Base-by-base conservation (phyloP, 768 basidiomycete species). In the Serpula lacrymans region DNA sequence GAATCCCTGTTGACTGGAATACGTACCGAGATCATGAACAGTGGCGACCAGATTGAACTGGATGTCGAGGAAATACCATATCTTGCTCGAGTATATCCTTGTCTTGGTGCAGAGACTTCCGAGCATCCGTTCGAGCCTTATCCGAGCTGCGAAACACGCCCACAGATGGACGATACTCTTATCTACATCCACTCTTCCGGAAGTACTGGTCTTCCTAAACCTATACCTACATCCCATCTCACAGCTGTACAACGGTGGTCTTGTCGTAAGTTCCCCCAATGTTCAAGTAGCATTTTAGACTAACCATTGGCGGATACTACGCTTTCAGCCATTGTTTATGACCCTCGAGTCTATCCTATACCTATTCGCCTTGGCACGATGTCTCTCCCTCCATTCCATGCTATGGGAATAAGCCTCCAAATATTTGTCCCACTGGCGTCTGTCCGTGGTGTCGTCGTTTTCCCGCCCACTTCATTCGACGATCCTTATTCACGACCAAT, bases 311-410 rank as follows among this genome's bases (percentile, higher is more conserved):
- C 25, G 22, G n/a, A 13, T 16, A 20, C n/a, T 34, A 8, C 10
- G 9, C 12, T 7, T 16, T 8, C 34, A 51, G 50, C 32, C 4
- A 6, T 23, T 17, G 17, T 48, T 1, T 31, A 6, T 14, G 36
- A 31, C 6, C 16, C 32, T 22, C 9, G 10, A 14, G 24, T n/a
- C 0, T 5, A 39, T 3, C 22, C 33, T 21, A 23, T 46, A 10
- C 46, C 45, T 12, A 31, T 57, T 31, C 56, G 48, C 16, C 34
- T 63, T 27, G 54, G 53, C 22, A 49, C 45, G 6, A 62, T 65
- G 55, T 48, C 51, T 11, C 48, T 71, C 11, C 71, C 72, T 6
- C 29, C 68, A 4, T 73, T 74, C 52, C 69, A 74, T 43, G 54
- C 54, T 0, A 42, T 64, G 3, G 69, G 71, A 1, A 25, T 64